A percentile compares a stretch with the other conserved stretches of the same genome.
These are phyloP conservation scores for Aspergillus vadensis DNA, from an alignment of 2,329 filamentous ascomycete species.

Conservation along the genomic window DNA sequence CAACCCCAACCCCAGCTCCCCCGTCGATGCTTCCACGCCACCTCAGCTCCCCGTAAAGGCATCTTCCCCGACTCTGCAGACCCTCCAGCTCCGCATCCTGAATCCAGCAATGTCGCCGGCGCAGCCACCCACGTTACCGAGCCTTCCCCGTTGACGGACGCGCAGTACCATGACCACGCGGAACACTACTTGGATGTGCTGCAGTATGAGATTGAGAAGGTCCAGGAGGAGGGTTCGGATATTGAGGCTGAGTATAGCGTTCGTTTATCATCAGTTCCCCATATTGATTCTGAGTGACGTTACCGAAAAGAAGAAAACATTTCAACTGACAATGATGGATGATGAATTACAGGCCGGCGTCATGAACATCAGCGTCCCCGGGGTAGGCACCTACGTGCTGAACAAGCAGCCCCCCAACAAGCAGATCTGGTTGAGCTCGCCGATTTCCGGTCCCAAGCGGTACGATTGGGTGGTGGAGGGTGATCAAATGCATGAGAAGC, in stretches of 20 bases:
- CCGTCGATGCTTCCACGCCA: constrained; percentile 39
- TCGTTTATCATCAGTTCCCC: constrained; percentile 38
- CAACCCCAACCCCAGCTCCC: constrained; percentile 13
- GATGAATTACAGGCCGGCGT: constrained; percentile 70
- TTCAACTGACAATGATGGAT: background rate
- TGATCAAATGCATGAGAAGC: constrained; percentile 76
- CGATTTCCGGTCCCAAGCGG: constrained; percentile 86
- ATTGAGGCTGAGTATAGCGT: constrained; percentile 90
- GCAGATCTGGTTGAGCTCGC: constrained; percentile 95
- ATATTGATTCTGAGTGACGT: background rate
- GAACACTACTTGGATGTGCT: constrained; percentile 71
- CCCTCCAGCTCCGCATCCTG: constrained; percentile 49
- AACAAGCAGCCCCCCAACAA: constrained; percentile 99
- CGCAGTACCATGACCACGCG: constrained; percentile 74
- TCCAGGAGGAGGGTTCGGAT: constrained; percentile 71
- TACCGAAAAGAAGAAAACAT: background rate
- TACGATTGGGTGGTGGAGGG: constrained; percentile 81
- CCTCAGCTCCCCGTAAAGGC: constrained; percentile 46
- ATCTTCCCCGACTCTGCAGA: constrained; percentile 63
- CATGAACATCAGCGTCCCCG: constrained; percentile 70
- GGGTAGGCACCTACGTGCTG: constrained; percentile 81
- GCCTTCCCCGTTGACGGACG: constrained; percentile 66
- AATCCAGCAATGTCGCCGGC: constrained; percentile 44
- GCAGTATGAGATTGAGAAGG: constrained; percentile 64
- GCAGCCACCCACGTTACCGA: constrained; percentile 47